A percentile compares a stretch with the other conserved stretches of the same genome.
Evolutionary conservation across 2,329 filamentous ascomycete species (phyloP).

Genomic region (Claviceps spartinae): DNA sequence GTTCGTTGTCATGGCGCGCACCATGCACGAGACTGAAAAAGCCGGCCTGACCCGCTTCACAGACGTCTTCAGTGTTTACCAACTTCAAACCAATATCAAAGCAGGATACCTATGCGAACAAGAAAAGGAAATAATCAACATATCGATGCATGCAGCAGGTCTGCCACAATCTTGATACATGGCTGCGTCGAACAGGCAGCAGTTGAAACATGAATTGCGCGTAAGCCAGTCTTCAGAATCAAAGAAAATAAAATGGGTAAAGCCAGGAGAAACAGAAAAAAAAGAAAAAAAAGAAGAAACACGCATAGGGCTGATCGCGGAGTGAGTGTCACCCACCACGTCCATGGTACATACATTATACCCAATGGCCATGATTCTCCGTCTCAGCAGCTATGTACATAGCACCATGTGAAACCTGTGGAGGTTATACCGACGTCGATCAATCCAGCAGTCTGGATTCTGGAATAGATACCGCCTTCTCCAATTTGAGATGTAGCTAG

Average conservation of each 20-base stretch:
- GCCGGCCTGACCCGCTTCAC: too few species aligned
- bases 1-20: too few species aligned
- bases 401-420: background rate
- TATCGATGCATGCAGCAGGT: background rate
- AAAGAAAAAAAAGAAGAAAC: background rate
- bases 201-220: background rate
- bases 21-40: too few species aligned
- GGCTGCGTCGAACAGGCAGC: background rate
- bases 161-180: background rate
- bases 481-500: too few species aligned
- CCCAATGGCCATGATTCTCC: background rate
- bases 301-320: too few species aligned
- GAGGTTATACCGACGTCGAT: constrained; percentile 6
- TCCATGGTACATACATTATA: too few species aligned
- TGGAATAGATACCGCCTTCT: background rate
- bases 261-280: background rate
- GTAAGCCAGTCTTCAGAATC: background rate
- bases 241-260: background rate
- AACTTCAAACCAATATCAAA: too few species aligned
- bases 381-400: background rate
- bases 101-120: background rate
- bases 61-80: too few species aligned
- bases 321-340: too few species aligned
- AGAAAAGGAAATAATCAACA: background rate
- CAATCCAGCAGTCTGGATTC: constrained; percentile 7